Evolutionary conservation across 345 rosid species (phyloP), one percentile per base, ranked within the genome.

Genomic region (Trapa incisa): DNA sequence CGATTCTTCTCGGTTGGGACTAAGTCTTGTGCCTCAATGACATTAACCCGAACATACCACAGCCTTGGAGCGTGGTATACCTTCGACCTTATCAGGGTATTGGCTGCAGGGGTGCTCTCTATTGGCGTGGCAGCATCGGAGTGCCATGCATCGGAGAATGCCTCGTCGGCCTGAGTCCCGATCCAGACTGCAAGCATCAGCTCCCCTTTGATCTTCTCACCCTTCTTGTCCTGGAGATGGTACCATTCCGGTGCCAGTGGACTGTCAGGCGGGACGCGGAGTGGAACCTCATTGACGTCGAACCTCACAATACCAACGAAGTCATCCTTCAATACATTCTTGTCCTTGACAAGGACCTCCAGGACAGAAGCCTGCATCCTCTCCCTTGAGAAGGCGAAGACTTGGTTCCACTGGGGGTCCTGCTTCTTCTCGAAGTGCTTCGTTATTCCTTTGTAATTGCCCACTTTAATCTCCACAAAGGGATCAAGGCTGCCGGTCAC

Each of bases 221-320:
- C 87, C 67, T 86, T 89, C 82, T 89, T 87, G 68, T 89, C 87
- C 71, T 84, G 94, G 65, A 95, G 84, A 58, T 93, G 84, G 74
- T 89, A 91, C 99, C 99, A 91, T 74, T 91, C 92, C 2, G 99
- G 96, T 22, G 99, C 99, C 64, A 95, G 80, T 58, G 99, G 99
- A 63, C 97, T 95, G 41, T 95, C 97, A 0, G 99, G 97, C 1
- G 99, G 96, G 37, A 91, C 96, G n/a, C 99, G 83, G 70, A 87
- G 78, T 8, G 97, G 97, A 22, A 95, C 73, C 82, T 95, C 97
- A 62, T 79, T 85, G 77, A 95, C 75, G 48, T 95, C 97, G 57
- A 91, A 91, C 73, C 89, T 72, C 38, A 87, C 85, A 72, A 85
- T 84, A 32, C 99, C 99, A 5, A 91, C 89, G 66, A 85, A 89